phyloP scores from a whole-genome alignment of 163 green algal genomes.

The Chlamydomonas reinhardtii region DNA sequence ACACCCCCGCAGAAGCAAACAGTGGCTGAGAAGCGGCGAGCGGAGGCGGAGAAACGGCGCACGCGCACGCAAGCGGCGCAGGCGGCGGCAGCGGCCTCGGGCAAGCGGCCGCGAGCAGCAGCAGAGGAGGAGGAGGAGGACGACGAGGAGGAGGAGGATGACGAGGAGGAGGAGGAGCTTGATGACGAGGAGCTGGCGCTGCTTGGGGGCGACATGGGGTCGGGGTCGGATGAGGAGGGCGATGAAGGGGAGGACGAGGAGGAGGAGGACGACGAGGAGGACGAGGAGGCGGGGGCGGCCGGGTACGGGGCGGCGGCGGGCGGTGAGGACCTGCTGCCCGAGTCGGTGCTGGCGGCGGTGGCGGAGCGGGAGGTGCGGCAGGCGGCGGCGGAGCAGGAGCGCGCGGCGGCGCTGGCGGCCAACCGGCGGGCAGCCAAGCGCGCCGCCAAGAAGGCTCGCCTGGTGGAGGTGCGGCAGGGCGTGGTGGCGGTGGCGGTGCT shows the following conservation, averaged over 20 bases:
- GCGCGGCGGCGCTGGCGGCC: background rate
- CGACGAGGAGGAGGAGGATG: background rate
- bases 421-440: background rate
- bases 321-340: conserved; percentile 24
- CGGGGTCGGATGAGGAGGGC: background rate
- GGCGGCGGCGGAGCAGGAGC: background rate
- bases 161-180: background rate
- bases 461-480: background rate
- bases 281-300: background rate
- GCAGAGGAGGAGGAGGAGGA: background rate
- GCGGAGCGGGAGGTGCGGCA: conserved; percentile 5
- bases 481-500: conserved; percentile 34
- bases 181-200: background rate
- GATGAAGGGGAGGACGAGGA: background rate
- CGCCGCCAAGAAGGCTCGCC: conserved; percentile 3
- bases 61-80: background rate
- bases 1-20: background rate
- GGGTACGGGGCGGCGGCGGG: background rate
- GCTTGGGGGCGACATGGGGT: too few relatives aligned
- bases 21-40: background rate
- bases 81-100: background rate
- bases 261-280: background rate
- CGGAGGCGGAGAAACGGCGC: background rate
- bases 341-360: conserved; percentile 21
- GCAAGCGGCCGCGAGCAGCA: background rate